Base-by-base conservation (phyloP, 2,329 filamentous ascomycete species). In the Exophiala mesophila region DNA sequence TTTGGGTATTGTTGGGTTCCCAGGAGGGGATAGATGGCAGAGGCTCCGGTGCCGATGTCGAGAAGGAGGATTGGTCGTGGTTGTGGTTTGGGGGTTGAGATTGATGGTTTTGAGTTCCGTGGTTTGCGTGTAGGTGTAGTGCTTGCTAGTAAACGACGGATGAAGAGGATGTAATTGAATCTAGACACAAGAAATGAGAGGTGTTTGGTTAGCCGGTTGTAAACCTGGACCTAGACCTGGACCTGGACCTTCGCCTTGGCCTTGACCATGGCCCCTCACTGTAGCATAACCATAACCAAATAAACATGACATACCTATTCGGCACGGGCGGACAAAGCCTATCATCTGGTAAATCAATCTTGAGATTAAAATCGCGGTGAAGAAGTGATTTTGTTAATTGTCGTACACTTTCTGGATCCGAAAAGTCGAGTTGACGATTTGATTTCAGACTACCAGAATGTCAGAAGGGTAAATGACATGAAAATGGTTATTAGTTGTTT, bases 121-220 rank as follows among this genome's bases (percentile, higher is more conserved):
- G n/a, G n/a, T n/a, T n/a, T n/a, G n/a, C n/a, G n/a, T 13, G 13
- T n/a, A 12, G 67, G 65, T 7, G 68, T 67, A 0, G 82, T 83
- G 1, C 79, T 82, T 57, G 94, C 88, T 5, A 97, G 60, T 0
- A 98, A 74, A 3, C 76, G 73, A 57, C 94, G 88, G 1, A 97
- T 69, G 88, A 89, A 97, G 6, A 89, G 69, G 15, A 97, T 78
- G 61, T 98, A 98, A 58, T 90, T 92, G 62, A 94, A 82, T 36
- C 88, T 80, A n/a, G n/a, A n/a, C n/a, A n/a, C n/a, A n/a, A n/a
- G n/a, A n/a, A n/a, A n/a, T n/a, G n/a, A n/a, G n/a, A n/a, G n/a
- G n/a, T n/a, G n/a, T n/a, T n/a, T n/a, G n/a, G n/a, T n/a, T n/a
- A n/a, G n/a, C n/a, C n/a, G n/a, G n/a, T n/a, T n/a, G n/a, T n/a